phyloP scores from a whole-genome alignment of 345 rosid genomes.

The Kandelia obovata region DNA sequence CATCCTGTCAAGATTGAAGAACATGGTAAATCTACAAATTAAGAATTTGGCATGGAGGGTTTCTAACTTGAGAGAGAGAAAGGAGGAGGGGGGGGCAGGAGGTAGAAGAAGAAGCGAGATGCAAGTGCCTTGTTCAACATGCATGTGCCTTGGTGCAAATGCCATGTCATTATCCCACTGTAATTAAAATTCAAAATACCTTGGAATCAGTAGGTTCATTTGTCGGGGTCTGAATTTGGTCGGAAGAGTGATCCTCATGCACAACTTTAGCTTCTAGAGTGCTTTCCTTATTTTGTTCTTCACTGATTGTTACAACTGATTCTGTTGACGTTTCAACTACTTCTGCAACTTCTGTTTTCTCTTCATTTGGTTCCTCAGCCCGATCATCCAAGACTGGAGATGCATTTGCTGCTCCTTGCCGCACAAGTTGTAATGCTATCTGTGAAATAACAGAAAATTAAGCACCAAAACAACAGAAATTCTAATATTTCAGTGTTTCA shows the following conservation, averaged over 20 bases:
- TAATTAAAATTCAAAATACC: conserved; percentile 26
- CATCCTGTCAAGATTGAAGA: conserved; percentile 35
- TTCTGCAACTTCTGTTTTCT: conserved; percentile 15
- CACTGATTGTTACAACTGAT: conserved; percentile 27
- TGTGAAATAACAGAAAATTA: conserved; percentile 22
- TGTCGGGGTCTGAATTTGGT: conserved; percentile 10
- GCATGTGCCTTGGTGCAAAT: not conserved
- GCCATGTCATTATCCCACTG: not conserved
- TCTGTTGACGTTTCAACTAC: conserved; percentile 24
- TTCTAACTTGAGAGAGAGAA: no score
- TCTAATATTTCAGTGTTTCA: not conserved
- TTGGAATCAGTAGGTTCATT: conserved; percentile 32
- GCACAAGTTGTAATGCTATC: conserved; percentile 93
- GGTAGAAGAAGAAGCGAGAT: no score
- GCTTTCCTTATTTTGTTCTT: conserved; percentile 20
- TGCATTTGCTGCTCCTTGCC: conserved; percentile 52
- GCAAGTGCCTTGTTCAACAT: not conserved
- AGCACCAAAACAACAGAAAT: not conserved
- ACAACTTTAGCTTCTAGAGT: conserved; percentile 19
- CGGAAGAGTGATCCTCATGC: conserved; percentile 13
- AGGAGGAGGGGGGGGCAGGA: no score
- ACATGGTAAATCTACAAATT: not conserved
- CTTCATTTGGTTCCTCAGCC: conserved; percentile 22
- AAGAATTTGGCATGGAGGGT: not conserved
- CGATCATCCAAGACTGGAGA: conserved; percentile 36